Evolutionary conservation across 1,284 basidiomycete genomes (phyloP).

Genomic region (Volvariella surrecta): DNA sequence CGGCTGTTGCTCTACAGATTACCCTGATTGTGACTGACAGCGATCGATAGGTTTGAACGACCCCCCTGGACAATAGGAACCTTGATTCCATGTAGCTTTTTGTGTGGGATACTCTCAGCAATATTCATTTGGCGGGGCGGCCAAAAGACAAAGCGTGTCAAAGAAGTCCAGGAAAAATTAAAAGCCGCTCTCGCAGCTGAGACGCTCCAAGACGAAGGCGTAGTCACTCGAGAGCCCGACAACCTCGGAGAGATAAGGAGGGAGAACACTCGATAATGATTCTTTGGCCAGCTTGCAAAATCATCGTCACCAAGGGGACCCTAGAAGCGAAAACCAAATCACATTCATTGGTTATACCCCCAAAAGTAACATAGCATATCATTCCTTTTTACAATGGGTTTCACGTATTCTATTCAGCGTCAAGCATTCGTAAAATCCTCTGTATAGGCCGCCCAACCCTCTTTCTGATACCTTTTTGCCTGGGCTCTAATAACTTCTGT

Average conservation of each 20-base stretch:
- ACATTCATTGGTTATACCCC: too few relatives aligned
- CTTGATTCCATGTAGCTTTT: constrained; percentile 70
- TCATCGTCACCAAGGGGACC: too few relatives aligned
- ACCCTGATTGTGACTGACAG: constrained; percentile 3
- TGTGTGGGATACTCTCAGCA: constrained; percentile 76
- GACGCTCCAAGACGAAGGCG: too few relatives aligned
- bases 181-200: constrained; percentile 58
- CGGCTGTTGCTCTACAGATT: not conserved
- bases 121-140: constrained; percentile 77
- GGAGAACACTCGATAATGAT: too few relatives aligned
- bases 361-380: constrained; percentile 19
- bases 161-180: constrained; percentile 65
- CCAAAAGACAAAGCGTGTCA: constrained; percentile 68
- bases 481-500: constrained; percentile 54
- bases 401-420: too few relatives aligned
- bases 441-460: constrained; percentile 90
- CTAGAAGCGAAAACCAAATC: too few relatives aligned
- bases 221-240: too few relatives aligned
- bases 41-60: constrained; percentile 42
- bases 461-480: constrained; percentile 77
- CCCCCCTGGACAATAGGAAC: constrained; percentile 64
- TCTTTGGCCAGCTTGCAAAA: too few relatives aligned
- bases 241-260: too few relatives aligned
- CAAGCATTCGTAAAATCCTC: constrained; percentile 20
- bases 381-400: too few relatives aligned